A percentile compares a stretch with the other conserved stretches of the same genome.
phyloP scores from a whole-genome alignment of 2,329 filamentous ascomycete species.

The Penicillium psychrosexuale region DNA sequence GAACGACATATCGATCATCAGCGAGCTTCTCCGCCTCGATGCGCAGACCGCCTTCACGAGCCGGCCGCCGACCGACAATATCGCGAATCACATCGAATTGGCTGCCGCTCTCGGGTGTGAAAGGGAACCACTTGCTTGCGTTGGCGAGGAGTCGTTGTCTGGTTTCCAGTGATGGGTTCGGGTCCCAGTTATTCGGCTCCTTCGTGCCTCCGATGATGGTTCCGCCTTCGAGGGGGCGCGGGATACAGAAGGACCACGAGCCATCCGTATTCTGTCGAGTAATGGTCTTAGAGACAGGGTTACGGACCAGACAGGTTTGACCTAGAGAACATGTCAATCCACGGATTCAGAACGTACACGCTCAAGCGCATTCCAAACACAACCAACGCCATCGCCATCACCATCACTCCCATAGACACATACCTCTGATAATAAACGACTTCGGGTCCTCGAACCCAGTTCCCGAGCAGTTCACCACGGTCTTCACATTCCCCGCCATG shows the following conservation, averaged over 20 bases:
- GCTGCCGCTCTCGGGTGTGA: slow-evolving; percentile 33
- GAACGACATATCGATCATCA: slow-evolving; percentile 39
- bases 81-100: slow-evolving; percentile 46
- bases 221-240: slow-evolving; percentile 59
- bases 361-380: neutral
- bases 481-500: slow-evolving; percentile 32
- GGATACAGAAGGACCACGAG: slow-evolving; percentile 61
- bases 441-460: slow-evolving; percentile 43
- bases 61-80: slow-evolving; percentile 47
- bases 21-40: slow-evolving; percentile 50
- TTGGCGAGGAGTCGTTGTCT: slow-evolving; percentile 48
- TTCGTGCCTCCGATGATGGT: slow-evolving; percentile 67
- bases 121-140: slow-evolving; percentile 42
- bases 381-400: neutral
- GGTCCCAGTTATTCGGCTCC: slow-evolving; percentile 56
- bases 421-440: slow-evolving; percentile 45
- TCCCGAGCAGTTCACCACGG: slow-evolving; percentile 48
- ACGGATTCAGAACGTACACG: neutral
- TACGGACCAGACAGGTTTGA: slow-evolving; percentile 49
- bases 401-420: neutral
- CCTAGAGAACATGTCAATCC: slow-evolving; percentile 24
- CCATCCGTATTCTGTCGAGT: slow-evolving; percentile 63
- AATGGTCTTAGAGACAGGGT: slow-evolving; percentile 46
- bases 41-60: slow-evolving; percentile 48
- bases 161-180: slow-evolving; percentile 48